A percentile compares a stretch with the other conserved stretches of the same genome.
Conservation (phyloP, 257 asterid genomes). For the Solanum bulbocastanum region DNA sequence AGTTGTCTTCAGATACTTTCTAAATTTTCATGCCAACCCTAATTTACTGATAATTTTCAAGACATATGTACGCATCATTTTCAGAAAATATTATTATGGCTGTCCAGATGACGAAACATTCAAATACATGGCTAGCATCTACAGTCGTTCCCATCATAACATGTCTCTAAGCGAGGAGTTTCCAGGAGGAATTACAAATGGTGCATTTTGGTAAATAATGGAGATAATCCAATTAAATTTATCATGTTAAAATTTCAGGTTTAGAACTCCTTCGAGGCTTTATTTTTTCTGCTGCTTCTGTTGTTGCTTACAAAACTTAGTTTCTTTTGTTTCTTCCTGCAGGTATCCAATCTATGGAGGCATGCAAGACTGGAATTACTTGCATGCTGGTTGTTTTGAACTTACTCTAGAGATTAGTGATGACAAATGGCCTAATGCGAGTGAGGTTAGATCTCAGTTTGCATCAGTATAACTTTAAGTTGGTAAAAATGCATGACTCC, state of each 20-base stretch:
- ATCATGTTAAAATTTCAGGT: not conserved
- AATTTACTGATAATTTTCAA: not conserved
- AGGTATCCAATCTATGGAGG: constrained; percentile 99
- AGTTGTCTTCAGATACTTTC: not conserved
- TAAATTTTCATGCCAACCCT: not conserved
- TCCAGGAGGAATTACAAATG: constrained; percentile 86
- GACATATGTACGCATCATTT: not conserved
- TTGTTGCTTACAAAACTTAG: not conserved
- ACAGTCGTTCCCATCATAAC: constrained; percentile 78
- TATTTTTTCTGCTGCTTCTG: not conserved
- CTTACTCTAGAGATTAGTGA: constrained; percentile 91
- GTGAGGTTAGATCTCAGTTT: constrained; percentile 54
- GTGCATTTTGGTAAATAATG: constrained; percentile 68
- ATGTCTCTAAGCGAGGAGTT: constrained; percentile 90
- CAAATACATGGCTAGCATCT: constrained; percentile 59
- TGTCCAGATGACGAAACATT: constrained; percentile 90
- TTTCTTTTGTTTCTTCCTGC: constrained; percentile 9
- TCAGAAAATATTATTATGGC: constrained; percentile 66
- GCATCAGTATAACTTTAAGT: not conserved
- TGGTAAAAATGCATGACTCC: not conserved
- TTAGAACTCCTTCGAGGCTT: not conserved
- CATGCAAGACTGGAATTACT: constrained; percentile 99
- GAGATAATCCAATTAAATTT: constrained; percentile 4
- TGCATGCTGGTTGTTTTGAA: constrained; percentile 70
- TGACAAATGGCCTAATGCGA: constrained; percentile 83